Conservation (phyloP, 331 rosid genomes). For the Quercus lobata region DNA sequence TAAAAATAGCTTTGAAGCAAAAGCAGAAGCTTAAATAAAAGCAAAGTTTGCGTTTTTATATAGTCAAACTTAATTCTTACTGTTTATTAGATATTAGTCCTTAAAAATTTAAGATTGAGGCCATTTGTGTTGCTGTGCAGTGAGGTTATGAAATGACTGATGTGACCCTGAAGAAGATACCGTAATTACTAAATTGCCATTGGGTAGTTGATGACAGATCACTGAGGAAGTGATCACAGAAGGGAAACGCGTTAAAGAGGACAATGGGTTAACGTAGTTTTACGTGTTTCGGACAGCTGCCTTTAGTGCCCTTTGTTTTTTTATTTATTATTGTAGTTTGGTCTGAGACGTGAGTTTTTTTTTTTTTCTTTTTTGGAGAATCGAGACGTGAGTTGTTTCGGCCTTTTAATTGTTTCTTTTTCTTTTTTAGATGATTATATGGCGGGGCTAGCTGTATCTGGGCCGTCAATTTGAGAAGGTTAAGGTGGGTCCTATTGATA, state of each 20-base stretch:
- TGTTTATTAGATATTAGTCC: background rate
- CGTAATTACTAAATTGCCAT: background rate
- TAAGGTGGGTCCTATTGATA: background rate
- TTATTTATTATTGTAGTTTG: too few relatives aligned
- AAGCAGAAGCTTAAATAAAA: background rate
- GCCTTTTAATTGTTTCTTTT: too few relatives aligned
- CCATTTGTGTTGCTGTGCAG: too few relatives aligned
- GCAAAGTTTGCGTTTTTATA: background rate
- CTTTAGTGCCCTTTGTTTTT: too few relatives aligned
- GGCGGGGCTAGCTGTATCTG: background rate
- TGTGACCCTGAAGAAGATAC: background rate
- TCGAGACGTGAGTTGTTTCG: too few relatives aligned
- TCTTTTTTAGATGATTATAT: too few relatives aligned
- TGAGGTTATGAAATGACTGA: background rate
- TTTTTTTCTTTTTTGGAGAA: too few relatives aligned
- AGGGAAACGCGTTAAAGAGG: conserved; percentile 17
- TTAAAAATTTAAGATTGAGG: too few relatives aligned
- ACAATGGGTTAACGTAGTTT: background rate
- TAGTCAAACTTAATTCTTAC: background rate
- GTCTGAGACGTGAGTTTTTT: too few relatives aligned
- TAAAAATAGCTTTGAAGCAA: background rate
- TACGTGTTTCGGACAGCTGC: background rate
- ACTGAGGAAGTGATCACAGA: background rate
- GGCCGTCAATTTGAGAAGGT: background rate
- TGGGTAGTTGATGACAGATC: conserved; percentile 3